Conservation (phyloP, 768 basidiomycete genomes). For the Serendipita vermifera region DNA sequence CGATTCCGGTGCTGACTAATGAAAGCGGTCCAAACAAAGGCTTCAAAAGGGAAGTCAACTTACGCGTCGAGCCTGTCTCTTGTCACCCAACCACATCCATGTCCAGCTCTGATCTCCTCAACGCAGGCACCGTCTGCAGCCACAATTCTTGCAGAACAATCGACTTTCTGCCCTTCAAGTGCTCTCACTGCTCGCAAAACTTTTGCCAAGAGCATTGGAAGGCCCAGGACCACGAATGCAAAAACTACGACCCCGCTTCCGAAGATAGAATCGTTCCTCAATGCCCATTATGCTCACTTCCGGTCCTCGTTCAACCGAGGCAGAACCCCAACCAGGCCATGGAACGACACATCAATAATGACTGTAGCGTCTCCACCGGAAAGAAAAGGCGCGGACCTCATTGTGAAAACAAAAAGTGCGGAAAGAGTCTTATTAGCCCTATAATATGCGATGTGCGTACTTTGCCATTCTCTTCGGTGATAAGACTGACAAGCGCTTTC, state of each 20-base stretch:
- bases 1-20: neutral
- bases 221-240: conserved; percentile 51
- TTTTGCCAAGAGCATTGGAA: conserved; percentile 76
- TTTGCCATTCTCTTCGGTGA: neutral
- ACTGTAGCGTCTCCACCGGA: conserved; percentile 60
- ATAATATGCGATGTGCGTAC: conserved; percentile 59
- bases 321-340: conserved; percentile 73
- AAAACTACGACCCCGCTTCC: conserved; percentile 55
- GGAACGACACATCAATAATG: conserved; percentile 55
- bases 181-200: conserved; percentile 53
- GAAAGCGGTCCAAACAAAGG: neutral
- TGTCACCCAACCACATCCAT: neutral
- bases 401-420: conserved; percentile 46
- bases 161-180: conserved; percentile 80
- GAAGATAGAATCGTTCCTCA: conserved; percentile 64
- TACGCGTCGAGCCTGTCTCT: conserved; percentile 8
- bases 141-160: conserved; percentile 51
- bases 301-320: conserved; percentile 60
- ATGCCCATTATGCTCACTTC: conserved; percentile 69
- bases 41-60: neutral
- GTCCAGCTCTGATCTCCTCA: conserved; percentile 36
- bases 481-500: neutral
- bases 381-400: conserved; percentile 42
- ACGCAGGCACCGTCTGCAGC: conserved; percentile 60
- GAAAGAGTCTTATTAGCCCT: conserved; percentile 60